Conservation (phyloP, 768 basidiomycete genomes). For the Hygrophorus russula region DNA sequence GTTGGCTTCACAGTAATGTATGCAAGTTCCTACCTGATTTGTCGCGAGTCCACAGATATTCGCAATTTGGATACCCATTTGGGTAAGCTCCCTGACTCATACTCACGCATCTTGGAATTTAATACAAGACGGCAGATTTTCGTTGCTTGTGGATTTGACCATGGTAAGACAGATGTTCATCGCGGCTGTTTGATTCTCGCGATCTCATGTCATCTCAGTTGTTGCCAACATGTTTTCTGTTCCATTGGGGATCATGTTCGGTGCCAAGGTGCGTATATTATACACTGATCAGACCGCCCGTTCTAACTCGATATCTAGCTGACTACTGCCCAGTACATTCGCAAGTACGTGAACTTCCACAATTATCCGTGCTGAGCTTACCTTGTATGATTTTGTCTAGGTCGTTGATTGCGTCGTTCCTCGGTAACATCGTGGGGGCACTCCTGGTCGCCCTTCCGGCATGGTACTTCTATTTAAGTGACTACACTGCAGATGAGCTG, state of each 20-base stretch:
- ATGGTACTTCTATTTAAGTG: constrained; percentile 49
- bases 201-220: constrained; percentile 23
- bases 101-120: constrained; percentile 24
- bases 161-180: constrained; percentile 30
- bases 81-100: too few relatives aligned
- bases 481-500: constrained; percentile 32
- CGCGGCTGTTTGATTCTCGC: not conserved
- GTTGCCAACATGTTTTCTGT: constrained; percentile 72
- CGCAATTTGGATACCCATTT: too few relatives aligned
- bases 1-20: constrained; percentile 14
- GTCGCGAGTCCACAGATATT: too few relatives aligned
- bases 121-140: constrained; percentile 62
- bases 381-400: constrained; percentile 12
- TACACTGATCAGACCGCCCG: not conserved
- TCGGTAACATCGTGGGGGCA: constrained; percentile 61
- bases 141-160: constrained; percentile 61
- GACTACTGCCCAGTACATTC: constrained; percentile 46
- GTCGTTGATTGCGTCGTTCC: constrained; percentile 52
- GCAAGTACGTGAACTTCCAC: constrained; percentile 34
- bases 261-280: constrained; percentile 38
- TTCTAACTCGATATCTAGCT: constrained; percentile 22
- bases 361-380: not conserved
- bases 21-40: not conserved
- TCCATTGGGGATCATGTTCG: constrained; percentile 60
- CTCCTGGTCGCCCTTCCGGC: constrained; percentile 55